Evolutionary conservation across 2,329 filamentous ascomycete genomes (phyloP).

Genomic region (Aspergillus sojae): DNA sequence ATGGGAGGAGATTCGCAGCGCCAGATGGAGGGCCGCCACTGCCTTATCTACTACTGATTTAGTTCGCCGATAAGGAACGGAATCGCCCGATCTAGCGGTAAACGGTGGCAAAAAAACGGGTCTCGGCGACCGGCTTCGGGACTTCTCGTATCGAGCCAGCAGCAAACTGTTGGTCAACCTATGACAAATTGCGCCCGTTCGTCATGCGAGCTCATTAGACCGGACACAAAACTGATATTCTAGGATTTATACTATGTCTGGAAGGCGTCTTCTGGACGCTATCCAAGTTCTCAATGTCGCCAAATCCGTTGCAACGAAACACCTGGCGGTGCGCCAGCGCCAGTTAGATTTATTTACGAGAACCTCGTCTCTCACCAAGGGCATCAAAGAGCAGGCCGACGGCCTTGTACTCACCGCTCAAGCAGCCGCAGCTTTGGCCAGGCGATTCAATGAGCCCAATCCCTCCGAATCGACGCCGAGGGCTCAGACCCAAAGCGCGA

Average conservation of each 20-base stretch:
- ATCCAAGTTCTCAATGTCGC: slow-evolving; percentile 71
- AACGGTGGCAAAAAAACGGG: slow-evolving; percentile 15
- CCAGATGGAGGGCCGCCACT: neutral
- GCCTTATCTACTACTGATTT: slow-evolving; percentile 14
- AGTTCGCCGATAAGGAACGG: slow-evolving; percentile 12
- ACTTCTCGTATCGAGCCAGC: neutral
- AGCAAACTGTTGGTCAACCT: neutral
- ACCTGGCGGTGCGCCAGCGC: slow-evolving; percentile 60
- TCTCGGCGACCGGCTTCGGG: slow-evolving; percentile 13
- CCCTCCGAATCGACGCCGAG: slow-evolving; percentile 20
- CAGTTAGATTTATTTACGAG: slow-evolving; percentile 66
- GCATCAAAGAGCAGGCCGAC: slow-evolving; percentile 63
- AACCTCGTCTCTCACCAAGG: slow-evolving; percentile 66
- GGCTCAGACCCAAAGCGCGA: slow-evolving; percentile 21
- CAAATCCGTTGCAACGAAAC: slow-evolving; percentile 66
- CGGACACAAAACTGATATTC: neutral
- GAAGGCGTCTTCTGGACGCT: slow-evolving; percentile 69
- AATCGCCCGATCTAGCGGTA: slow-evolving; percentile 16
- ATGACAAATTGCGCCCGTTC: neutral
- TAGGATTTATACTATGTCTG: slow-evolving; percentile 47
- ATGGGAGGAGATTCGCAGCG: neutral
- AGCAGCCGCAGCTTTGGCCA: slow-evolving; percentile 62
- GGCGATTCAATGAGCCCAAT: slow-evolving; percentile 56
- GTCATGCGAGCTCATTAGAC: slow-evolving; percentile 25
- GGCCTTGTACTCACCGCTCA: slow-evolving; percentile 62